phyloP scores from a whole-genome alignment of 208 protist species.

The Wallacemonas sp. region DNA sequence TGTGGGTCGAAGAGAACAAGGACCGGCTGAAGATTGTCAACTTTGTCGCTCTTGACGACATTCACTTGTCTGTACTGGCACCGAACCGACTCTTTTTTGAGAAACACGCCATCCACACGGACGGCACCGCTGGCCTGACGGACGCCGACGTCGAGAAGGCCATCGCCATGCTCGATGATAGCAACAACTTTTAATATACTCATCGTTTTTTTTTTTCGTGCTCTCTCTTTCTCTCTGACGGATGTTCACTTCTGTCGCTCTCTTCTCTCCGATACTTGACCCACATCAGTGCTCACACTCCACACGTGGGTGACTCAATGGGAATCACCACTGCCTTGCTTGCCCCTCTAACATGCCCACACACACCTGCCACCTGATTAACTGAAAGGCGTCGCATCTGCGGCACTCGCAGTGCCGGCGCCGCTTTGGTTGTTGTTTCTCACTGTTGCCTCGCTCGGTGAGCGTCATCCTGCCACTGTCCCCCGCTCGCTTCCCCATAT shows the following conservation, averaged over 20 bases:
- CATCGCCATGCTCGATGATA: conserved; percentile 42
- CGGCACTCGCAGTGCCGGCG: too few relatives aligned
- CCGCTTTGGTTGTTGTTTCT: too few relatives aligned
- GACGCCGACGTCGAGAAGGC: conserved; percentile 42
- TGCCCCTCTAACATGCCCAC: too few relatives aligned
- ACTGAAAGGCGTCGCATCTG: too few relatives aligned
- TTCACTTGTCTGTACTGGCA: conserved; percentile 43
- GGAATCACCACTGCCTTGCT: too few relatives aligned
- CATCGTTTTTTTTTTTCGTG: background rate
- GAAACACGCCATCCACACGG: conserved; percentile 53
- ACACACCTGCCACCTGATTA: too few relatives aligned
- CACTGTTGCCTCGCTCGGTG: too few relatives aligned
- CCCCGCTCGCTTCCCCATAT: too few relatives aligned
- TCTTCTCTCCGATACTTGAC: background rate
- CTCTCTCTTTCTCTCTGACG: background rate
- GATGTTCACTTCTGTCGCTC: background rate
- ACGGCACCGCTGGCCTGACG: conserved; percentile 47
- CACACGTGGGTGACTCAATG: too few relatives aligned
- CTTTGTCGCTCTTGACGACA: conserved; percentile 79
- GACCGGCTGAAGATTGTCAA: conserved; percentile 58
- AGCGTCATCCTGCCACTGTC: too few relatives aligned
- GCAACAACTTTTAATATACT: conserved; percentile 41
- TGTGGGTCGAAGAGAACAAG: conserved; percentile 57
- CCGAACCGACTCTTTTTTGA: conserved; percentile 58
- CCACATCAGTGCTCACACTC: too few relatives aligned